Conservation (phyloP, 306 rosid species). For the Malus sylvestris region DNA sequence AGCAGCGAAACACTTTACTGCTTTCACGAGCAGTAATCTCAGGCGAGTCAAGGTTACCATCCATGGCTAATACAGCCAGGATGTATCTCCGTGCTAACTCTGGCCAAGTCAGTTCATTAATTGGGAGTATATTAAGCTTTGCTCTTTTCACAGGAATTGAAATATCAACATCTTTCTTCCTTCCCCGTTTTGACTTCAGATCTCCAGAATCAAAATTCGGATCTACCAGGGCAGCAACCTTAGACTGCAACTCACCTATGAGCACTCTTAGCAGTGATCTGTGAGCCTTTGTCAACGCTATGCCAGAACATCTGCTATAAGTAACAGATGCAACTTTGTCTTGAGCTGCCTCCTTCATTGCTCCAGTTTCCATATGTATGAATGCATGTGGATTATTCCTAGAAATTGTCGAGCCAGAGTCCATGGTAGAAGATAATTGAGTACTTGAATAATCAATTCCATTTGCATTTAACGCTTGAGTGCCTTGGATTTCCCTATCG, state of each 20-base stretch:
- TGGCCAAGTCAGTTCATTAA: slow-evolving; percentile 97
- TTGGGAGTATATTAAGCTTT: slow-evolving; percentile 79
- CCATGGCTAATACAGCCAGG: slow-evolving; percentile 83
- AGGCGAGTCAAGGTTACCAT: slow-evolving; percentile 84
- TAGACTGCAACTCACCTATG: slow-evolving; percentile 74
- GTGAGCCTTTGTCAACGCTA: slow-evolving; percentile 83
- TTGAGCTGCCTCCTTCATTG: slow-evolving; percentile 74
- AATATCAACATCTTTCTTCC: slow-evolving; percentile 79
- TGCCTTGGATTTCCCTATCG: slow-evolving; percentile 34
- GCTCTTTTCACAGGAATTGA: slow-evolving; percentile 50
- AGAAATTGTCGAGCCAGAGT: slow-evolving; percentile 37
- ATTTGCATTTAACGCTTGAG: slow-evolving; percentile 20
- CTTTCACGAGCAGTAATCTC: slow-evolving; percentile 89
- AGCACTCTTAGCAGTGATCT: slow-evolving; percentile 73
- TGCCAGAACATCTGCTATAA: slow-evolving; percentile 70
- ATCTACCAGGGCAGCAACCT: slow-evolving; percentile 90
- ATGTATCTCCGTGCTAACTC: slow-evolving; percentile 84
- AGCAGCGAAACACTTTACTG: slow-evolving; percentile 87
- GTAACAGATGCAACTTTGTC: slow-evolving; percentile 61
- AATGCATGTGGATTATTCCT: slow-evolving; percentile 49
- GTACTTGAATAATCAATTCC: slow-evolving; percentile 32
- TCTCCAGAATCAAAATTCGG: slow-evolving; percentile 96
- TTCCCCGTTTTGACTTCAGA: slow-evolving; percentile 72
- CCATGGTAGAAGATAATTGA: slow-evolving; percentile 26
- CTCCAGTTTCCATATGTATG: slow-evolving; percentile 78